phyloP scores from a whole-genome alignment of 306 rosid genomes.

The Quercus glauca region DNA sequence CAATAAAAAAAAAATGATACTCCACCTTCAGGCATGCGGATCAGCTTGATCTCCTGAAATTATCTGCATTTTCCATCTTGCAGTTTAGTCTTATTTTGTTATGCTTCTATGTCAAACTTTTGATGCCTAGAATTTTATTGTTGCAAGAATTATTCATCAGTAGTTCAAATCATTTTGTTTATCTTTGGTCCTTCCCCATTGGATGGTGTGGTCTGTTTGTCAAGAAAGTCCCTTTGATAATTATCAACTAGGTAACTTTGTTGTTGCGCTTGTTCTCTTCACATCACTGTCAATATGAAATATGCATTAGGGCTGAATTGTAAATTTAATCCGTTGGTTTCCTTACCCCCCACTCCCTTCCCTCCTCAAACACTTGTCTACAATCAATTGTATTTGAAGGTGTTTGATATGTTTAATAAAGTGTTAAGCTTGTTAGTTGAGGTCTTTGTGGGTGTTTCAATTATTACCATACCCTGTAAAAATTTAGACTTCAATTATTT shows the following conservation, averaged over 20 bases:
- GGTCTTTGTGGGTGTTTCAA: conserved; percentile 11
- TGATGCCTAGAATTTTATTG: background rate
- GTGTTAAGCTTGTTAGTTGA: background rate
- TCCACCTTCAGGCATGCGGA: background rate
- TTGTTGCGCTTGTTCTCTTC: background rate
- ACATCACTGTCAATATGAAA: background rate
- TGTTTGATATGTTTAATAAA: background rate
- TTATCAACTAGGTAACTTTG: background rate
- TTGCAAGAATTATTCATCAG: background rate
- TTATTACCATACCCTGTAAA: conserved; percentile 2
- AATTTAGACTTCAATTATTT: conserved; percentile 19
- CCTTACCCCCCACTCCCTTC: no score
- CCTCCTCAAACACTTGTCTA: no score
- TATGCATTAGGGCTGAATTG: background rate
- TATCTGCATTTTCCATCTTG: conserved; percentile 6
- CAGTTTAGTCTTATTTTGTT: background rate
- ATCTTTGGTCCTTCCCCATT: background rate
- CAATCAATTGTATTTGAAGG: background rate
- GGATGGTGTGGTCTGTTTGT: conserved; percentile 15
- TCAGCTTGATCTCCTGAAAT: background rate
- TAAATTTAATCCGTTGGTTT: background rate
- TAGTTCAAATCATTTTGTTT: background rate
- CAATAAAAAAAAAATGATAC: background rate
- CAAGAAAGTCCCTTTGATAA: background rate
- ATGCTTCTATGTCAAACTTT: background rate